Evolutionary conservation across 495 filamentous ascomycete genomes (phyloP).

Genomic region (Neurospora cerealis): DNA sequence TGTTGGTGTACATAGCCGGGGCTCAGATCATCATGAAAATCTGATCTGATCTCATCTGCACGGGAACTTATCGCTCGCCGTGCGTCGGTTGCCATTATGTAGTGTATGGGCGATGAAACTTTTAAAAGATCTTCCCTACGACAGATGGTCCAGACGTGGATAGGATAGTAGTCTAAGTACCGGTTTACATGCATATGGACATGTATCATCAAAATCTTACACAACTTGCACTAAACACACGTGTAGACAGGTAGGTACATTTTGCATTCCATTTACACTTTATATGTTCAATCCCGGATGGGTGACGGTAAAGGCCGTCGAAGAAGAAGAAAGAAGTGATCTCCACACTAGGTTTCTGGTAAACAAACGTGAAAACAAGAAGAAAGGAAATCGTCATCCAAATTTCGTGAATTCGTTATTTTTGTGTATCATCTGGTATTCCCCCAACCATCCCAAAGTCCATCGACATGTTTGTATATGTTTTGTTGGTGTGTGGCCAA

Average conservation of each 20-base stretch:
- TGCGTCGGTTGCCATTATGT: background rate
- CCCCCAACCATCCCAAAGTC: background rate
- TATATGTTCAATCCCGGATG: background rate
- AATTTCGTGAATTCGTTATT: background rate
- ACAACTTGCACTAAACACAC: background rate
- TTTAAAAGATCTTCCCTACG: too few species aligned
- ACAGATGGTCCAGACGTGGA: too few species aligned
- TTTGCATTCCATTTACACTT: background rate
- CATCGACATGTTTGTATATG: background rate
- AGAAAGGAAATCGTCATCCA: background rate
- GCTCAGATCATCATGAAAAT: background rate
- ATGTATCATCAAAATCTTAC: too few species aligned
- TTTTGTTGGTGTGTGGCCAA: background rate
- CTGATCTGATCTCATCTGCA: background rate
- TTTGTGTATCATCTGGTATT: background rate
- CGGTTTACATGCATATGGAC: too few species aligned
- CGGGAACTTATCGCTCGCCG: background rate
- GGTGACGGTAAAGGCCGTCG: background rate
- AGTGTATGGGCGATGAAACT: too few species aligned
- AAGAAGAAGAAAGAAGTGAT: background rate
- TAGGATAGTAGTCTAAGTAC: too few species aligned
- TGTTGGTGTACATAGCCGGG: background rate
- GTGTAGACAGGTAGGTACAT: background rate
- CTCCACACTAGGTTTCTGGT: background rate
- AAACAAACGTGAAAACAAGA: background rate